phyloP scores from a whole-genome alignment of 2,329 filamentous ascomycete species.

The Zymoseptoria crescenta region DNA sequence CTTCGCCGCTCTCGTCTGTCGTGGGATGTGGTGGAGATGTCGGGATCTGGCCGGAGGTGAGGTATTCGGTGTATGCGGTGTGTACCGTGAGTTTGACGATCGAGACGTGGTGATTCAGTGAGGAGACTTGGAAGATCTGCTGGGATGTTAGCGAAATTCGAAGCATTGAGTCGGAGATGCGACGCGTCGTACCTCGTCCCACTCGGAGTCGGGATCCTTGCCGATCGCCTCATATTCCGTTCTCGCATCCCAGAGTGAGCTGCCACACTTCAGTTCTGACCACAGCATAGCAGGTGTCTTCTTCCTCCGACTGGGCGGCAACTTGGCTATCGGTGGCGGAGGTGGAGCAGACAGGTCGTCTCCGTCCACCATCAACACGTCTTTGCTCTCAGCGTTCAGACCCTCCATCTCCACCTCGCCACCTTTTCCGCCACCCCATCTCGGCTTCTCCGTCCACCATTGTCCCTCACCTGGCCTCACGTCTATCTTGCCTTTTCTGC shows the following conservation, averaged over 20 bases:
- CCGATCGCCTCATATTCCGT: conserved; percentile 51
- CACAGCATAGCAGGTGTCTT: conserved; percentile 44
- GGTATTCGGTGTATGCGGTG: conserved; percentile 47
- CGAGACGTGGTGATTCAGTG: conserved; percentile 55
- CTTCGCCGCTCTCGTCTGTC: not conserved
- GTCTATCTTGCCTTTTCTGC: conserved; percentile 47
- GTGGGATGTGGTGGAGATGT: conserved; percentile 25
- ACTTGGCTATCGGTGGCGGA: conserved; percentile 2
- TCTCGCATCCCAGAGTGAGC: conserved; percentile 49
- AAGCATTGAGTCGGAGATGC: not conserved
- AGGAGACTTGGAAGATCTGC: conserved; percentile 55
- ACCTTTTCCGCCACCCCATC: conserved; percentile 50
- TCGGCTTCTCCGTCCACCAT: conserved; percentile 52
- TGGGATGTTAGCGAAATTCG: conserved; percentile 2
- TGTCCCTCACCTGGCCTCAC: conserved; percentile 46
- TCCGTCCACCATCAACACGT: conserved; percentile 15
- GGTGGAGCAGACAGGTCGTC: conserved; percentile 7
- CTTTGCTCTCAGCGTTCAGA: conserved; percentile 19
- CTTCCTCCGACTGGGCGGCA: conserved; percentile 21
- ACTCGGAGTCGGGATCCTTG: conserved; percentile 33
- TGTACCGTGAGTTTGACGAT: conserved; percentile 53
- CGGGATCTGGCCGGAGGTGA: conserved; percentile 39
- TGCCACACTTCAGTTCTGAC: conserved; percentile 44
- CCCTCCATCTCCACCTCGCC: conserved; percentile 32
- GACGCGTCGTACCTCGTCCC: conserved; percentile 41